Conservation (phyloP, 208 protist genomes). For the Leishmania gerbilli region DNA sequence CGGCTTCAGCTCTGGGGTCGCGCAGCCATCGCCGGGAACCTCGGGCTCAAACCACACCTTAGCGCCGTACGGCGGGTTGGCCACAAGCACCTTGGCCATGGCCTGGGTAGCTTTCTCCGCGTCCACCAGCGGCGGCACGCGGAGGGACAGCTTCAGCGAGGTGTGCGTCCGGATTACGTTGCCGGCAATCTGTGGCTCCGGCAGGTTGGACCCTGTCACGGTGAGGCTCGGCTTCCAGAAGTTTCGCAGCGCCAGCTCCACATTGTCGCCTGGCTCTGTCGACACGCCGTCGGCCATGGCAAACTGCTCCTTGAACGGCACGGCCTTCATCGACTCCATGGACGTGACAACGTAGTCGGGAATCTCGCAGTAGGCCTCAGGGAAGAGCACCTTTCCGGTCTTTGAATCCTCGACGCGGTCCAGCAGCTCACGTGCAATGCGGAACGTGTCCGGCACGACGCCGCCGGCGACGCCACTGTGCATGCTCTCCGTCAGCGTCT, state of each 20-base stretch:
- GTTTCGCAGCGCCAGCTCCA: constrained; percentile 87
- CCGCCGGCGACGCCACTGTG: constrained; percentile 94
- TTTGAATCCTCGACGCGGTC: constrained; percentile 90
- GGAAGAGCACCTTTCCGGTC: constrained; percentile 90
- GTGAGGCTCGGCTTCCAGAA: constrained; percentile 94
- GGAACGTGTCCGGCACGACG: constrained; percentile 95
- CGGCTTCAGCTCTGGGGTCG: constrained; percentile 72
- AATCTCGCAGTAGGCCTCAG: constrained; percentile 91
- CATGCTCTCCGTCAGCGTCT: constrained; percentile 87
- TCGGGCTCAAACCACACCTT: constrained; percentile 84
- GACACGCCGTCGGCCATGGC: constrained; percentile 41
- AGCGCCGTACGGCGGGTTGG: constrained; percentile 92
- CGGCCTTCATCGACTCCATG: constrained; percentile 62
- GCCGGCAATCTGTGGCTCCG: constrained; percentile 73
- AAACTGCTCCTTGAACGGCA: constrained; percentile 76
- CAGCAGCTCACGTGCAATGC: constrained; percentile 89
- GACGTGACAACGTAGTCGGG: constrained; percentile 59
- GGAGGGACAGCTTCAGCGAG: constrained; percentile 91
- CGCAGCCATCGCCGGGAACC: constrained; percentile 74
- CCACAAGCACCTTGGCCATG: constrained; percentile 76
- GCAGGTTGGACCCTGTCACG: constrained; percentile 92
- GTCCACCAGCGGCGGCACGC: constrained; percentile 89
- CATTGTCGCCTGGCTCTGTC: constrained; percentile 56
- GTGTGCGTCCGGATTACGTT: constrained; percentile 94
- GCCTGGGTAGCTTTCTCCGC: constrained; percentile 43